Conservation (phyloP, 2,329 filamentous ascomycete genomes). For the Aspergillus cejpii region DNA sequence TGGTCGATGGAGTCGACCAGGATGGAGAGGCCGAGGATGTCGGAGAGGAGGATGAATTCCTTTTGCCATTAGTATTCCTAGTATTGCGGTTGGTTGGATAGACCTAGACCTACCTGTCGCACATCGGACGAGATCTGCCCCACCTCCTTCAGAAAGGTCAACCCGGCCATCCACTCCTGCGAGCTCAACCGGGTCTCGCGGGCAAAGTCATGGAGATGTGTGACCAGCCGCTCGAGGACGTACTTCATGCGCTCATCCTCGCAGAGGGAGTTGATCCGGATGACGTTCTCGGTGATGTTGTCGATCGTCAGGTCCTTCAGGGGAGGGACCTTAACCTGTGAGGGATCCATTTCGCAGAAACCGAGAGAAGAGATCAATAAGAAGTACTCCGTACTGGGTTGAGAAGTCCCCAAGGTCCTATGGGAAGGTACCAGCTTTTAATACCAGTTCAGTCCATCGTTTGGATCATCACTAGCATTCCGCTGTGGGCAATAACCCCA, state of each 20-base stretch:
- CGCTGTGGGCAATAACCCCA: too few species aligned
- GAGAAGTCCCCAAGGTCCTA: too few species aligned
- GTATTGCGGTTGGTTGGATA: too few species aligned
- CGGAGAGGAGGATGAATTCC: constrained; percentile 77
- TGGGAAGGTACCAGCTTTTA: too few species aligned
- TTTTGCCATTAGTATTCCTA: too few species aligned
- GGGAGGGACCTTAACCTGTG: constrained; percentile 37
- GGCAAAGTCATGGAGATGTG: constrained; percentile 75
- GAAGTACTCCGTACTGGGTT: too few species aligned
- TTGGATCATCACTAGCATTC: too few species aligned
- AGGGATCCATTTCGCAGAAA: constrained; percentile 35
- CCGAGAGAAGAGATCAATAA: too few species aligned
- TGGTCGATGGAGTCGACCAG: constrained; percentile 79
- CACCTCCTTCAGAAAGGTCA: constrained; percentile 64
- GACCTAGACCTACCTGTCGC: constrained; percentile 57
- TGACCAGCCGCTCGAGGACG: constrained; percentile 64
- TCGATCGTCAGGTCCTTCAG: constrained; percentile 68
- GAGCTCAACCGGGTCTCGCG: constrained; percentile 70
- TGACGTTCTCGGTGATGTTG: constrained; percentile 72
- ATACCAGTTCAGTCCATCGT: too few species aligned
- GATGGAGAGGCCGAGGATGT: constrained; percentile 70
- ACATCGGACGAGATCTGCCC: constrained; percentile 69
- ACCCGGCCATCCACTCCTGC: constrained; percentile 68
- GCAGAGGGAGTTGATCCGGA: constrained; percentile 66
- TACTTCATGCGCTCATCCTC: constrained; percentile 61